Conservation (phyloP, 192 early-diverging fungal species). For the Hyaloraphidium curvatum region DNA sequence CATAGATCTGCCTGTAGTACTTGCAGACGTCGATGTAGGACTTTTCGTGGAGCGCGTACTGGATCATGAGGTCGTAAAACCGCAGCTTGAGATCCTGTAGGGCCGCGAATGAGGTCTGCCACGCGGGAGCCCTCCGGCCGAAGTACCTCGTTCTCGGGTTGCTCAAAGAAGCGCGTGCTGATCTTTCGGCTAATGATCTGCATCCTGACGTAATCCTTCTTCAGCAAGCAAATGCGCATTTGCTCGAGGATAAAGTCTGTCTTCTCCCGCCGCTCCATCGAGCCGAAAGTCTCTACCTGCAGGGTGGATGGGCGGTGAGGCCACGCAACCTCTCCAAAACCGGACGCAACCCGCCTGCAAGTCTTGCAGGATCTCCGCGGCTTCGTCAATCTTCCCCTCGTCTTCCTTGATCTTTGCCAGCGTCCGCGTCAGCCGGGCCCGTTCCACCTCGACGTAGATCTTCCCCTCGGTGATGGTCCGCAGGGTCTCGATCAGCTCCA, state of each 20-base stretch:
- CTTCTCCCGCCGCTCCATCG: slow-evolving; percentile 97
- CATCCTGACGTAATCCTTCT: slow-evolving; percentile 75
- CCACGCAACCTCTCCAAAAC: too few relatives aligned
- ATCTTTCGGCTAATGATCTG: slow-evolving; percentile 95
- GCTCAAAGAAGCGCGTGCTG: slow-evolving; percentile 81
- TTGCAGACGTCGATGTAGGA: slow-evolving; percentile 82
- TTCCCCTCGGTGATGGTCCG: slow-evolving; percentile 93
- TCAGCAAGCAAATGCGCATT: slow-evolving; percentile 84
- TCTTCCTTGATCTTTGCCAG: slow-evolving; percentile 75
- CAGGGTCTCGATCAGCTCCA: slow-evolving; percentile 86
- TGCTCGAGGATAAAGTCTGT: slow-evolving; percentile 98
- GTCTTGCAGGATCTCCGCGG: slow-evolving; percentile 89
- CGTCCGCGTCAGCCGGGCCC: slow-evolving; percentile 80
- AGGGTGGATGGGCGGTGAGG: neutral
- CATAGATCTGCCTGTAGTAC: slow-evolving; percentile 78
- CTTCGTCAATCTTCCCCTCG: slow-evolving; percentile 75
- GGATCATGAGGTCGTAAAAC: slow-evolving; percentile 92
- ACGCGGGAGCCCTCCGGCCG: neutral
- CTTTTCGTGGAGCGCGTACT: slow-evolving; percentile 76
- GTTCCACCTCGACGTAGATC: slow-evolving; percentile 98
- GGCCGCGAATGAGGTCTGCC: neutral
- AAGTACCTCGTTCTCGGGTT: slow-evolving; percentile 49
- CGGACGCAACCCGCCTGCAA: slow-evolving; percentile 64
- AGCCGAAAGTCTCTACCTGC: slow-evolving; percentile 93
- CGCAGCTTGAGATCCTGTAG: slow-evolving; percentile 76